A percentile compares a stretch with the other conserved stretches of the same genome.
phyloP scores from a whole-genome alignment of 345 rosid genomes.

The Physaria fendleri region DNA sequence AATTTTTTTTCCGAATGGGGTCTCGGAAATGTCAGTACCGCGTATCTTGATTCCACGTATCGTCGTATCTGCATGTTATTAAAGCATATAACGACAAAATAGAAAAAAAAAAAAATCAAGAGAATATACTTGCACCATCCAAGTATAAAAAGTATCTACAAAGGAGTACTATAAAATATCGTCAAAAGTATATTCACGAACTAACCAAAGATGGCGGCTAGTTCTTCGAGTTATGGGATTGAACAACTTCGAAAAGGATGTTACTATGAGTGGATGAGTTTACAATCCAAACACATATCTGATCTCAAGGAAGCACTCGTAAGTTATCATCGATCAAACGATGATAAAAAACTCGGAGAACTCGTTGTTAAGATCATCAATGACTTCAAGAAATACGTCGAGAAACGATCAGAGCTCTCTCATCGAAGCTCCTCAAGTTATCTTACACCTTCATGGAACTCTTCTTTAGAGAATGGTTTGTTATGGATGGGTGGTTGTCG shows the following conservation, averaged over 20 bases:
- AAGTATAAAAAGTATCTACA: neutral
- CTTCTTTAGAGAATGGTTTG: no score
- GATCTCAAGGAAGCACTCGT: slow-evolving; percentile 27
- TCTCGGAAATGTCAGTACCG: no score
- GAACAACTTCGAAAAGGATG: slow-evolving; percentile 4
- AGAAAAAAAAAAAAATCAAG: no score
- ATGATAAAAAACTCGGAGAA: no score
- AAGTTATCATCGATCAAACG: slow-evolving; percentile 1
- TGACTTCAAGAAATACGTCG: no score
- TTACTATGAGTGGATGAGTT: slow-evolving; percentile 22
- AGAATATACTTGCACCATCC: slow-evolving; percentile 7
- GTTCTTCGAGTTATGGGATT: neutral
- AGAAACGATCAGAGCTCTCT: slow-evolving; percentile 14
- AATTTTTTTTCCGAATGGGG: no score
- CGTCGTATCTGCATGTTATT: slow-evolving; percentile 15
- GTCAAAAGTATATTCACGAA: neutral
- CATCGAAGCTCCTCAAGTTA: slow-evolving; percentile 9
- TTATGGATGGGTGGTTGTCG: no score
- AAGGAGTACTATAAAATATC: neutral
- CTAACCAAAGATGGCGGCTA: slow-evolving; percentile 2
- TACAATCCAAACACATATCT: slow-evolving; percentile 10
- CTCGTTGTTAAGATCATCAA: no score
- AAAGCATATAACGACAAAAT: neutral
- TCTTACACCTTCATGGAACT: slow-evolving; percentile 37
- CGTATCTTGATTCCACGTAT: slow-evolving; percentile 9